Percentiles rank a stretch among this genome's conserved stretches.
phyloP scores from a whole-genome alignment of 495 filamentous ascomycete genomes.

The Penicillium samsonianum region DNA sequence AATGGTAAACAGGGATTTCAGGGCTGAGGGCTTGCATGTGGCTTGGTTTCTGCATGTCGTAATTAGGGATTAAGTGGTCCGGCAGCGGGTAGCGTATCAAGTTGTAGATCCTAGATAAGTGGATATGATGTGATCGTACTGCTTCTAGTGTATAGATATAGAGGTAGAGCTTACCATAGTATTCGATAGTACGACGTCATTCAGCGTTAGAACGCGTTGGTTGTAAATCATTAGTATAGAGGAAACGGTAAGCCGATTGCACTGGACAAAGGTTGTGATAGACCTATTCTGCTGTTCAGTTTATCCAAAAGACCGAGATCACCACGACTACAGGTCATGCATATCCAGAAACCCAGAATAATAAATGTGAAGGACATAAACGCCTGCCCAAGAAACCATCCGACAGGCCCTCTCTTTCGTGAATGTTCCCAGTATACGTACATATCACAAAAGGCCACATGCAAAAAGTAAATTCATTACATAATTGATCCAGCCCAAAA shows the following conservation, averaged over 20 bases:
- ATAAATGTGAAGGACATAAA: not conserved
- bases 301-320: constrained; percentile 1
- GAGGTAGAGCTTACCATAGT: not conserved
- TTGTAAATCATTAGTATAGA: not conserved
- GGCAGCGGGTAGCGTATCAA: not conserved
- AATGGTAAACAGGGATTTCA: not conserved
- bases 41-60: not conserved
- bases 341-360: not conserved
- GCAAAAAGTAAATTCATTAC: constrained; percentile 6
- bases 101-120: not conserved
- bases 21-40: not conserved
- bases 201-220: not conserved
- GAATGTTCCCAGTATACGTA: constrained; percentile 4
- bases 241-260: not conserved
- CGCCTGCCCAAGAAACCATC: constrained; percentile 2
- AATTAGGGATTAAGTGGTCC: not conserved
- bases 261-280: not conserved
- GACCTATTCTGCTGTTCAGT: constrained; percentile 3
- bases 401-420: constrained; percentile 5
- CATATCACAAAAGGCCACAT: constrained; percentile 9
- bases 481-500: constrained; percentile 4
- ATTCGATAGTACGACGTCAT: not conserved
- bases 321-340: not conserved
- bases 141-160: not conserved
- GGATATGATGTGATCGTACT: not conserved